phyloP scores from a whole-genome alignment of 176 grass and related monocot genomes.

The Triticum timopheevii region DNA sequence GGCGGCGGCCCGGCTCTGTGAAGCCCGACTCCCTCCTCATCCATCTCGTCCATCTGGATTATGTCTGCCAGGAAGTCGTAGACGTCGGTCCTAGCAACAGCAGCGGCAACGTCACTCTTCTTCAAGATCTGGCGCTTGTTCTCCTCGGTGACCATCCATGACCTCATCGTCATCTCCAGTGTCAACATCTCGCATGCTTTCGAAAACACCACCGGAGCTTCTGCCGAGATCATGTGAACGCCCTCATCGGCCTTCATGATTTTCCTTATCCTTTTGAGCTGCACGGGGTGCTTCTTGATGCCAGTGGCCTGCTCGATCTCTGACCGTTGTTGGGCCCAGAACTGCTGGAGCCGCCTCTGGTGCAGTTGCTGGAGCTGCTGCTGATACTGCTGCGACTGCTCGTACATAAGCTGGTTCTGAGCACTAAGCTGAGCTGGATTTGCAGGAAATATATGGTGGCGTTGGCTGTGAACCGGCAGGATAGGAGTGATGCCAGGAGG shows the following conservation, averaged over 20 bases:
- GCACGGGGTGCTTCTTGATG: not conserved
- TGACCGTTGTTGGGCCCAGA: not conserved
- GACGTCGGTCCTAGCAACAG: constrained; percentile 55
- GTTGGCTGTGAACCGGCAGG: constrained; percentile 20
- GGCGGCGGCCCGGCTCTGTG: constrained; percentile 21
- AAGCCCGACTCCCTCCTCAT: constrained; percentile 39
- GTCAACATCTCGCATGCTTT: constrained; percentile 65
- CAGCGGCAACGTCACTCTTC: constrained; percentile 57
- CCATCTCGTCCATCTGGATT: constrained; percentile 44
- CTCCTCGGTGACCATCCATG: constrained; percentile 71
- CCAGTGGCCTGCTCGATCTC: not conserved
- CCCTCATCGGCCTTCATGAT: constrained; percentile 68
- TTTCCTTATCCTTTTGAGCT: constrained; percentile 53
- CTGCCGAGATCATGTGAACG: constrained; percentile 61
- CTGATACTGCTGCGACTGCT: not conserved
- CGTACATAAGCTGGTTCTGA: not conserved
- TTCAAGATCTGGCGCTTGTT: constrained; percentile 55
- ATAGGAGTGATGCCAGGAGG: constrained; percentile 7
- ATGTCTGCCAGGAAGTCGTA: constrained; percentile 67
- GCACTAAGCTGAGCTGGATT: not conserved
- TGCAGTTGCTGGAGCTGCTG: constrained; percentile 8
- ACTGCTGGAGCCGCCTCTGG: not conserved
- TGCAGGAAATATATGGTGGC: not conserved
- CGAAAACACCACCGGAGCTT: constrained; percentile 52
- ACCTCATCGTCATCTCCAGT: constrained; percentile 59